phyloP scores from a whole-genome alignment of 768 basidiomycete genomes.

The Lactarius tabidus region DNA sequence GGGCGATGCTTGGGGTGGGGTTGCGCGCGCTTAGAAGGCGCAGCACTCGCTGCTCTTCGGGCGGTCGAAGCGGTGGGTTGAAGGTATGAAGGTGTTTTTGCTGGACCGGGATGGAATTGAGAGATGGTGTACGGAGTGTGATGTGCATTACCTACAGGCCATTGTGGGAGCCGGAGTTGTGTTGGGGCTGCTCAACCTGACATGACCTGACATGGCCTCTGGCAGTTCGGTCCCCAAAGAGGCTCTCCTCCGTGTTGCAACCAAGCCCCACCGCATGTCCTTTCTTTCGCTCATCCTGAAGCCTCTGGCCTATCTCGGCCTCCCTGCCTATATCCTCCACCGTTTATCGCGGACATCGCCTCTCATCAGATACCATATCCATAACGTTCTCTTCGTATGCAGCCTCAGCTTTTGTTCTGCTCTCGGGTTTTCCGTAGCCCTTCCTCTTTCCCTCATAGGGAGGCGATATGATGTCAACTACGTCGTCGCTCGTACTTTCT shows the following conservation, averaged over 20 bases:
- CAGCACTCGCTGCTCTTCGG: conserved; percentile 17
- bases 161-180: not conserved
- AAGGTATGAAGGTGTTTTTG: conserved; percentile 27
- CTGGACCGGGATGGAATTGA: not conserved
- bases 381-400: conserved; percentile 65
- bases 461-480: conserved; percentile 76
- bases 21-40: conserved; percentile 7
- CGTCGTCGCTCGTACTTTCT: conserved; percentile 81
- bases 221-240: conserved; percentile 21
- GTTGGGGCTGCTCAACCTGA: not conserved
- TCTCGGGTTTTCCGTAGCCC: conserved; percentile 62
- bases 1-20: conserved; percentile 1
- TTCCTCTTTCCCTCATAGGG: conserved; percentile 63
- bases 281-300: conserved; percentile 56
- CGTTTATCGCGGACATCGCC: conserved; percentile 54
- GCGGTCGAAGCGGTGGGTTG: conserved; percentile 26
- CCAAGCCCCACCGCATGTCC: conserved; percentile 46
- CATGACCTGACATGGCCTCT: conserved; percentile 17
- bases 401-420: conserved; percentile 64
- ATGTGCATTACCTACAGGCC: not conserved
- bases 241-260: conserved; percentile 5
- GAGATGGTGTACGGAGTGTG: not conserved
- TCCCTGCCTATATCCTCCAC: conserved; percentile 64
- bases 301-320: conserved; percentile 71
- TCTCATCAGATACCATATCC: conserved; percentile 65